Evolutionary conservation across 192 early-diverging fungal genomes (phyloP), one percentile per base, ranked within the genome.

Genomic region (Gryganskiella cystojenkinii): DNA sequence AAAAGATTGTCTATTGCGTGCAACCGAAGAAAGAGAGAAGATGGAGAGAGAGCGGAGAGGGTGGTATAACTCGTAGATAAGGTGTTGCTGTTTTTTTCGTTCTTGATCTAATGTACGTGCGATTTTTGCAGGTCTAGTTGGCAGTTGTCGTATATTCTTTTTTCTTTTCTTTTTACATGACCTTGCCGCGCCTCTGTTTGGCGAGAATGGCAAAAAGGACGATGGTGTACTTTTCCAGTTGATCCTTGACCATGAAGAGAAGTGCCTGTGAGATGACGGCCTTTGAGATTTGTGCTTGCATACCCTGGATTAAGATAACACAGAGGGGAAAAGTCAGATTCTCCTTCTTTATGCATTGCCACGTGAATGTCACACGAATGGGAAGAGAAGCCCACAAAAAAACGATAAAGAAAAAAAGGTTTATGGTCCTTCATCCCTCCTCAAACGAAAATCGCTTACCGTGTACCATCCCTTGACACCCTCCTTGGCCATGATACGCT

Each of bases 261-360:
- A 99, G 86, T n/a, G 98, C 96, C 79, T 99, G 98, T 9, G 95
- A 95, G 58, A 99, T 84, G n/a, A 99, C 98, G n/a, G 96, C 98
- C 86, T 99, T 99, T 71, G 91, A 86, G 64, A 99, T 97, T 85
- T 99, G 98, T 11, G 96, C 89, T 82, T 92, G 89, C 94, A 99
- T 96, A 34, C 98, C 98, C 91, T 95, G 61, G 22, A 58, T 59
- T 52, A 47, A 31, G 44, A 17, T 15, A 44, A 51, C 0, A 46
- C 11, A 52, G 33, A 58, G 28, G 4, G 13, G 56, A 59, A 61
- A 56, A 62, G 43, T 28, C 28, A 31, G 28, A 34, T 24, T 8
- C 17, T 8, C 4, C 17, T 53, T 56, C 35, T 17, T 25, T 27
- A 24, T 57, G 55, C 33, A 42, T 25, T 42, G 17, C 13, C 13